Evolutionary conservation across 75 land plant species (phyloP), one percentile per base, ranked within the genome.

Genomic region (Ceratopteris richardii): DNA sequence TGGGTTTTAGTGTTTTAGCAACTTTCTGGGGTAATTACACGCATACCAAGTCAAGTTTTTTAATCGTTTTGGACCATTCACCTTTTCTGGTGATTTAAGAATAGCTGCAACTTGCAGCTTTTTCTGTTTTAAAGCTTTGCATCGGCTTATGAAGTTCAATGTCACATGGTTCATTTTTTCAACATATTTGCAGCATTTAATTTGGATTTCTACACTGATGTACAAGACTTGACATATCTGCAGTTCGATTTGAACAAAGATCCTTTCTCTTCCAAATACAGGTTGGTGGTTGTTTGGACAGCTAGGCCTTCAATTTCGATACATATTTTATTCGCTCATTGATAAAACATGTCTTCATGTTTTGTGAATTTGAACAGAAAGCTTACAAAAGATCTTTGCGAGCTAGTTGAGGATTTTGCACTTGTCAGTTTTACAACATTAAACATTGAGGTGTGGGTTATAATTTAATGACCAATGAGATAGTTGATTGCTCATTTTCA

Each of bases 141-240:
- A n/a, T n/a, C n/a, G n/a, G n/a, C n/a, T n/a, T n/a, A n/a, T n/a
- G n/a, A n/a, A n/a, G n/a, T n/a, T n/a, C n/a, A n/a, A n/a, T n/a
- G n/a, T n/a, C n/a, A n/a, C n/a, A n/a, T n/a, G n/a, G n/a, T n/a
- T n/a, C n/a, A n/a, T n/a, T n/a, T n/a, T n/a, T n/a, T n/a, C n/a
- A n/a, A n/a, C n/a, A n/a, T n/a, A n/a, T n/a, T 46, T 61, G 53
- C 96, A 94, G 99, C 82, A 31, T 90, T 77, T 67, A 95, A 95
- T 58, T 81, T 95, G 54, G 96, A 95, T 23, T 95, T 83, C 73
- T 95, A 90, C 64, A 95, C 96, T 1, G 99, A 95, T 75, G 96
- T 90, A 13, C 85, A 95, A 70, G 99, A 95, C 58, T 64, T 90
- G 44, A 78, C 85, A 18, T 90, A 90, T 51, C 75, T 95, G 54